Evolutionary conservation across 805 yeast genomes (phyloP).

Genomic region (Teunomyces funiuensis): DNA sequence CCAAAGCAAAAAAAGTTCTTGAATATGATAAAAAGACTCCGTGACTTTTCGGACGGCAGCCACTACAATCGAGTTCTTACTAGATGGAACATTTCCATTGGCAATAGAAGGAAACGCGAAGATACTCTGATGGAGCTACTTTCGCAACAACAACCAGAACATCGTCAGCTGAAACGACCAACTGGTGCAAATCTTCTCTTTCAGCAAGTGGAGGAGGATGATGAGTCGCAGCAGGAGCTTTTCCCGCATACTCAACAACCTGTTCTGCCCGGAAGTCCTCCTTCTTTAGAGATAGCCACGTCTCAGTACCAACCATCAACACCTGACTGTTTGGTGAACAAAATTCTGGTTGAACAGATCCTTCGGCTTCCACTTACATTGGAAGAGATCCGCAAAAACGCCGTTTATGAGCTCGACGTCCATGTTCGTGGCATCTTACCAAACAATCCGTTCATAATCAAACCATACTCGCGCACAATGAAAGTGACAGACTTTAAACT

Average conservation of each 20-base stretch:
- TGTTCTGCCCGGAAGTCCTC: not conserved
- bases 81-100: not conserved
- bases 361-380: constrained; percentile 6
- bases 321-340: not conserved
- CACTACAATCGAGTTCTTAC: not conserved
- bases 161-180: not conserved
- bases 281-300: not conserved
- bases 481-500: constrained; percentile 26
- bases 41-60: not conserved
- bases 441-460: constrained; percentile 20
- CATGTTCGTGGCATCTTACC: constrained; percentile 19
- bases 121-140: not conserved
- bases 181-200: constrained; percentile 3
- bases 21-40: not conserved
- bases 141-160: not conserved
- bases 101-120: constrained; percentile 1
- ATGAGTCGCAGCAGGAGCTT: constrained; percentile 6
- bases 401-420: constrained; percentile 19
- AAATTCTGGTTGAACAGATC: not conserved
- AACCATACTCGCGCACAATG: constrained; percentile 29
- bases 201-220: constrained; percentile 2
- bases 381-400: constrained; percentile 12
- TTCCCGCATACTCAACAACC: constrained; percentile 5
- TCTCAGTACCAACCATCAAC: not conserved
- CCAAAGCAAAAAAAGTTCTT: not conserved